A percentile compares a stretch with the other conserved stretches of the same genome.
Conservation (phyloP, 2,329 filamentous ascomycete species). For the Ilyonectria sp. region DNA sequence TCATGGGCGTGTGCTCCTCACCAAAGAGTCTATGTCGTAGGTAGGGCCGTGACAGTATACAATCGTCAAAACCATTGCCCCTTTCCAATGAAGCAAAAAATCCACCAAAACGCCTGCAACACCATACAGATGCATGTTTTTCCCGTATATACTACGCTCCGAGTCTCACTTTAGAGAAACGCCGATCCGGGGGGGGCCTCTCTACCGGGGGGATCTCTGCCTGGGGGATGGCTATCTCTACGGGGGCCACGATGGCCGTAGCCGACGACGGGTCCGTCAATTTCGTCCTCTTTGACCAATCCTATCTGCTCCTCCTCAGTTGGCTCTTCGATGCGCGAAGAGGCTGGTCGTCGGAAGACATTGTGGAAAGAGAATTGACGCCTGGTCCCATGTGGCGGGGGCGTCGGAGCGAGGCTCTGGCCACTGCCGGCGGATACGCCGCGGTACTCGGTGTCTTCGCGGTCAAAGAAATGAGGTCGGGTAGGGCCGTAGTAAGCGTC, state of each 20-base stretch:
- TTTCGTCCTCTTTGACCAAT: constrained; percentile 77
- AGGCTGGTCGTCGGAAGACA: constrained; percentile 71
- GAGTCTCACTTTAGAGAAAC: constrained; percentile 36
- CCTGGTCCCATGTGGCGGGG: constrained; percentile 73
- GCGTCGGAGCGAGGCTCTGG: constrained; percentile 67
- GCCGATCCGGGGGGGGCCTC: constrained; percentile 15
- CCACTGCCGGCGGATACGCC: constrained; percentile 62
- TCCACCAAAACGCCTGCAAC: constrained; percentile 40
- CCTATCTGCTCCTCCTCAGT: constrained; percentile 89
- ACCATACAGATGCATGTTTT: constrained; percentile 43
- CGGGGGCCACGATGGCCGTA: not conserved
- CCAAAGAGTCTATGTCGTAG: constrained; percentile 39
- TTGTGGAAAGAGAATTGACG: constrained; percentile 95
- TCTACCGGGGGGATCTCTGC: not conserved
- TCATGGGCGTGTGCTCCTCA: constrained; percentile 42
- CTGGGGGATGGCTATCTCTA: no score
- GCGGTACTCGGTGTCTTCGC: constrained; percentile 63
- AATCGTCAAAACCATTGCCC: constrained; percentile 36
- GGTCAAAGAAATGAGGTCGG: constrained; percentile 63
- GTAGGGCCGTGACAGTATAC: constrained; percentile 41
- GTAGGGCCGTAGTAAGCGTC: constrained; percentile 57
- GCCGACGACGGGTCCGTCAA: not conserved
- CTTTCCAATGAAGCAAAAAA: constrained; percentile 21
- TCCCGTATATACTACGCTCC: constrained; percentile 18
- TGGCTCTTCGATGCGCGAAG: constrained; percentile 55